Percentiles rank a stretch among this genome's conserved stretches.
phyloP scores from a whole-genome alignment of 1,284 basidiomycete genomes.

The Rhodotorula sp. region DNA sequence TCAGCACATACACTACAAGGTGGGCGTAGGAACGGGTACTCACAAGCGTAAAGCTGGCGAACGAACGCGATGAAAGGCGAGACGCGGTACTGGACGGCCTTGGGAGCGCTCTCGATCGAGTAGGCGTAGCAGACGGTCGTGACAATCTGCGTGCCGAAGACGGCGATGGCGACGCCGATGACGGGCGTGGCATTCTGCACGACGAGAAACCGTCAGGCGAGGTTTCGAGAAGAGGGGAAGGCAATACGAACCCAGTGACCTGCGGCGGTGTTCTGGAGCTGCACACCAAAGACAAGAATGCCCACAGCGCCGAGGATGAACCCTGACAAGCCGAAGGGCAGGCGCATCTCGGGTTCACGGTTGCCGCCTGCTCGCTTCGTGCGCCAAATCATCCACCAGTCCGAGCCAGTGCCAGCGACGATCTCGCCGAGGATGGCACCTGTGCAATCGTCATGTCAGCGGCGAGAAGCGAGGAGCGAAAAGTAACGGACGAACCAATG shows the following conservation, averaged over 20 bases:
- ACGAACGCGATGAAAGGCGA: slow-evolving; percentile 26
- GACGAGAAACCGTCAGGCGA: neutral
- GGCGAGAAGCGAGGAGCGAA: neutral
- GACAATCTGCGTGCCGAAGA: slow-evolving; percentile 33
- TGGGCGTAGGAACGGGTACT: neutral
- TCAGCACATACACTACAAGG: no score
- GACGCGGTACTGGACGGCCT: neutral
- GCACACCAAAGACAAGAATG: slow-evolving; percentile 33
- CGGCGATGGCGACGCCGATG: slow-evolving; percentile 12
- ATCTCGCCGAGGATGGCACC: slow-evolving; percentile 32
- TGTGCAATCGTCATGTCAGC: slow-evolving; percentile 5
- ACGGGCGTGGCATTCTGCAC: slow-evolving; percentile 14
- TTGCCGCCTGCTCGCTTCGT: slow-evolving; percentile 22
- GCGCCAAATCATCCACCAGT: slow-evolving; percentile 28
- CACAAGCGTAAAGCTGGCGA: slow-evolving; percentile 23
- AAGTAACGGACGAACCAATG: neutral
- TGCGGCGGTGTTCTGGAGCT: slow-evolving; percentile 22
- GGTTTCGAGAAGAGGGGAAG: neutral
- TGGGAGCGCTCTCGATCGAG: slow-evolving; percentile 23
- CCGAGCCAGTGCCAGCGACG: slow-evolving; percentile 29
- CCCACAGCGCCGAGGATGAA: slow-evolving; percentile 28
- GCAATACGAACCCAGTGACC: slow-evolving; percentile 17
- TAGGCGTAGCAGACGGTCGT: slow-evolving; percentile 31
- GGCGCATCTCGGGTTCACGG: slow-evolving; percentile 24
- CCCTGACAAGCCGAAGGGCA: slow-evolving; percentile 29